Percentiles rank a stretch among this genome's conserved stretches.
Conservation (phyloP, 495 filamentous ascomycete genomes). For the Penicillium samsonianum region DNA sequence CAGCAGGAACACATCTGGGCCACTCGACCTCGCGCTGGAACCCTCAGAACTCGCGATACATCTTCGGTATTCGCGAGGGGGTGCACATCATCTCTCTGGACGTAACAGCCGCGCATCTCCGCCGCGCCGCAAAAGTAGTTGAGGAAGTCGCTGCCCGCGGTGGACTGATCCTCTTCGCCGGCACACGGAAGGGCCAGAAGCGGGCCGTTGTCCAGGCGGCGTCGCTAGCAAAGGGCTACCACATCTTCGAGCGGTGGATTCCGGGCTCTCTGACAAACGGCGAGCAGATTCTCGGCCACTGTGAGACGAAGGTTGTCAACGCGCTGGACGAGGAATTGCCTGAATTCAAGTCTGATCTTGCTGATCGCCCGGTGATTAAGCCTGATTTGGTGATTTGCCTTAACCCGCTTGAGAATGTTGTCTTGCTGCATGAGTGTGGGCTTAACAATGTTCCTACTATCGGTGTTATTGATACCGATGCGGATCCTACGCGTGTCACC, state of each 20-base stretch:
- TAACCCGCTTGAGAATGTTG: conserved; percentile 90
- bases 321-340: conserved; percentile 65
- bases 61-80: conserved; percentile 85
- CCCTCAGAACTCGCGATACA: conserved; percentile 90
- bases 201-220: conserved; percentile 78
- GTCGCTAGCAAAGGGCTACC: conserved; percentile 72
- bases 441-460: conserved; percentile 89
- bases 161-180: conserved; percentile 88
- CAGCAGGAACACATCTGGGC: conserved; percentile 86
- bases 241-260: conserved; percentile 93
- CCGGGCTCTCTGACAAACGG: conserved; percentile 93
- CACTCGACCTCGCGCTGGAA: conserved; percentile 94
- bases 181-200: conserved; percentile 78
- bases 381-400: conserved; percentile 92
- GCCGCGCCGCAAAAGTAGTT: conserved; percentile 86
- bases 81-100: conserved; percentile 95
- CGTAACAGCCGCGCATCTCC: conserved; percentile 79
- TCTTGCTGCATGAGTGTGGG: conserved; percentile 87
- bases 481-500: conserved; percentile 89
- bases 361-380: conserved; percentile 62
- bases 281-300: conserved; percentile 74
- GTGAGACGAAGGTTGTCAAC: conserved; percentile 68
- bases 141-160: conserved; percentile 80
- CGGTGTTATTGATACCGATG: conserved; percentile 90
- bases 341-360: conserved; percentile 62